Conservation (phyloP, 768 basidiomycete genomes). For the Cubamyces sp. region DNA sequence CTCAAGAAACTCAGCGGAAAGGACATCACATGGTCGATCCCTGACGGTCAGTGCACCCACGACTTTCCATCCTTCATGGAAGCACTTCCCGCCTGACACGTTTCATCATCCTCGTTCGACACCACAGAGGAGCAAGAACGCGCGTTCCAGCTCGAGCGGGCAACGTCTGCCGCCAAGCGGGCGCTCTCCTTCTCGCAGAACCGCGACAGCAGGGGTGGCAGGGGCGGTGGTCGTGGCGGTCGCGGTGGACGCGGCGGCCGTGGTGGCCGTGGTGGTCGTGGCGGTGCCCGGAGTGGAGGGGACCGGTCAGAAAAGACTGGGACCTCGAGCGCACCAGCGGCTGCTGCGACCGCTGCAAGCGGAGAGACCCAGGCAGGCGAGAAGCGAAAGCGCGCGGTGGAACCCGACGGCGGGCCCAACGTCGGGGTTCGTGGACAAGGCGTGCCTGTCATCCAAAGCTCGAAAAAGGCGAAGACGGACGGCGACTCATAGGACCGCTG, state of each 20-base stretch:
- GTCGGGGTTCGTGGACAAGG: constrained; percentile 64
- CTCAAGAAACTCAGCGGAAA: constrained; percentile 68
- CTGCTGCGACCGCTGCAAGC: constrained; percentile 27
- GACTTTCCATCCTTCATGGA: neutral
- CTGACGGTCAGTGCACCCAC: constrained; percentile 51
- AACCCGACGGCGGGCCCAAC: constrained; percentile 78
- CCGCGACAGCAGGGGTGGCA: constrained; percentile 47
- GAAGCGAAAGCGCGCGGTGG: constrained; percentile 77
- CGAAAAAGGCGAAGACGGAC: constrained; percentile 50
- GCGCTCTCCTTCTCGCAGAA: constrained; percentile 43
- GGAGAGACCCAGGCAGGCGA: constrained; percentile 58
- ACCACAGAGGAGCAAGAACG: constrained; percentile 70
- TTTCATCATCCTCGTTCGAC: neutral
- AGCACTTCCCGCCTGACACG: constrained; percentile 11
- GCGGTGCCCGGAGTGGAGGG: constrained; percentile 36
- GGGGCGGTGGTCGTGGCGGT: constrained; percentile 48
- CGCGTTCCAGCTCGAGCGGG: constrained; percentile 74
- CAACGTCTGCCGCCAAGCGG: constrained; percentile 65
- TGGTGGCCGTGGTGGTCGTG: constrained; percentile 40
- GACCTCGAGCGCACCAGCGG: constrained; percentile 15
- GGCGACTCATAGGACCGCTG: constrained; percentile 28
- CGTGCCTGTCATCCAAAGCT: constrained; percentile 50
- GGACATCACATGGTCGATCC: constrained; percentile 64
- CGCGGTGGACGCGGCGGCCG: constrained; percentile 47
- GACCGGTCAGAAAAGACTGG: constrained; percentile 24